Base-by-base conservation (phyloP, 495 filamentous ascomycete species). In the Copromyces sp. region DNA sequence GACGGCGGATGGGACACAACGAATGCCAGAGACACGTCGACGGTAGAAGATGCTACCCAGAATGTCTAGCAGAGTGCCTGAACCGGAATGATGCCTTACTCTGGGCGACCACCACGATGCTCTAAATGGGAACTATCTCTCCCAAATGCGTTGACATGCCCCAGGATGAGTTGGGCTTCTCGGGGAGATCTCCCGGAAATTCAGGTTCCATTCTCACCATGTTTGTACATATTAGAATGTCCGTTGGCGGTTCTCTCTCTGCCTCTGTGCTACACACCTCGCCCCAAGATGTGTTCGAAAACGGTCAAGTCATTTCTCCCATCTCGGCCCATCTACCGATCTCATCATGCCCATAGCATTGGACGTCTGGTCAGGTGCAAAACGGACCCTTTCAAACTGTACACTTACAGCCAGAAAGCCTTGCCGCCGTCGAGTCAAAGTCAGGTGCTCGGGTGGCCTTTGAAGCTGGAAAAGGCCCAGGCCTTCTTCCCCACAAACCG, bases 401-500 rank as follows among this genome's bases (percentile, higher is more conserved):
- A 37, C 35, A 37, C 35, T 24, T 8, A 53, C 20, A 59, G 24
- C 47, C 17, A 76, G 76, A 74, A 70, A 78, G 78, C 78, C 78
- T 80, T 80, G 77, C 78, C 73, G 77, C 73, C 70, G 74, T 70
- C 70, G 70, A 68, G 69, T 29, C 39, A 61, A 74, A 78, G 78
- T 80, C 78, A 80, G 75, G 78, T 79, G 78, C 69, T 39, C 73
- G 9, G 69, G 8, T 39, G 42, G 39, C 14, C 39, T 39, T 39
- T 17, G 39, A 70, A 69, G 69, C 71, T 73, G 68, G 72, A 61
- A 71, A 73, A 74, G 68, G 68, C 72, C 73, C 70, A 70, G 74
- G 72, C 73, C 71, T 32, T 69, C 69, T 80, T 76, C 79, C 78
- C 78, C 79, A 74, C 79, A 77, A 77, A 76, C 78, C 71, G 76